phyloP scores from a whole-genome alignment of 2,329 filamentous ascomycete species.

The Ophiostoma ips region DNA sequence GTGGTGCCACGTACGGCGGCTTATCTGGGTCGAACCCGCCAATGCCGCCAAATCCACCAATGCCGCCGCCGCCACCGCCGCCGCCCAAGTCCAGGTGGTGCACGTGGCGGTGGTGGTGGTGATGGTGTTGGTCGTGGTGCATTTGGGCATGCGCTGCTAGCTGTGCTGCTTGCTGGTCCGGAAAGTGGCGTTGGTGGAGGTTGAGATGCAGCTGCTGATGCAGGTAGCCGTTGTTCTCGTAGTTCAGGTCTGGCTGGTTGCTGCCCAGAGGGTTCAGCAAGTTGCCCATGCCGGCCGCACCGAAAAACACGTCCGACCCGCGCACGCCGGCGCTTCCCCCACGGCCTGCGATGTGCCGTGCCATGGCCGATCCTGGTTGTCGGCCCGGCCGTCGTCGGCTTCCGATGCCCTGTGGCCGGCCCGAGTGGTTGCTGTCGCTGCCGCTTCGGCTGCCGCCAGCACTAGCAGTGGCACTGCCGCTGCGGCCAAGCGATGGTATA shows the following conservation, averaged over 20 bases:
- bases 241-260: slow-evolving; percentile 19
- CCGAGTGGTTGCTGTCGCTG: neutral
- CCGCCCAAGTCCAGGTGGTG: no score
- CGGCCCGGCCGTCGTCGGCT: neutral
- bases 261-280: slow-evolving; percentile 17
- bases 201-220: neutral
- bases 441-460: neutral
- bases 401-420: neutral
- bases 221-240: slow-evolving; percentile 18
- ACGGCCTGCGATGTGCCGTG: no score
- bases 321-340: no score
- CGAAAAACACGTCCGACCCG: no score
- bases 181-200: neutral
- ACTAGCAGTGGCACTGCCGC: neutral
- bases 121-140: no score
- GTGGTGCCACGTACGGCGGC: slow-evolving; percentile 48
- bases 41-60: no score
- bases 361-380: no score
- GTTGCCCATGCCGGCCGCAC: no score
- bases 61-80: neutral
- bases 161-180: neutral
- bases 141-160: no score
- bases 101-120: no score
- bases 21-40: slow-evolving; percentile 12
- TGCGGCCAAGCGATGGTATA: neutral